Conservation (phyloP, 805 yeast species). For the Teunomyces gatunensis region DNA sequence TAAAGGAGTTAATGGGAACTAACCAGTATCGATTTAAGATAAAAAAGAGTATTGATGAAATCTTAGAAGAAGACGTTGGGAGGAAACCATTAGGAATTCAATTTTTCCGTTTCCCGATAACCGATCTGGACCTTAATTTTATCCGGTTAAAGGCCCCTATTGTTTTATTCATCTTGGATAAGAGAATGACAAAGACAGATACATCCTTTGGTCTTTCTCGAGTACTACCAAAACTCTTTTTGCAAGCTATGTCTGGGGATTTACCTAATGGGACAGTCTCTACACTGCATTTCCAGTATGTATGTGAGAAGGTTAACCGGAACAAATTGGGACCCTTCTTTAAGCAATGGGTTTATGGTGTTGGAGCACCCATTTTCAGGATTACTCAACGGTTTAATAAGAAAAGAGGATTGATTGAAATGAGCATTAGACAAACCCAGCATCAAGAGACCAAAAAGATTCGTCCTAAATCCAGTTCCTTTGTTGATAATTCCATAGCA, state of each 20-base stretch:
- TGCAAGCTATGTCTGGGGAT: constrained; percentile 96
- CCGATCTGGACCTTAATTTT: constrained; percentile 61
- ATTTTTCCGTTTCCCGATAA: constrained; percentile 60
- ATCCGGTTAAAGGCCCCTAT: constrained; percentile 80
- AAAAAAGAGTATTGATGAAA: constrained; percentile 58
- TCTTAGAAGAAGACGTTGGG: constrained; percentile 74
- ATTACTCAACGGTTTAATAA: constrained; percentile 91
- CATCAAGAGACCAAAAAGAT: constrained; percentile 49
- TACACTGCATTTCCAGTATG: constrained; percentile 81
- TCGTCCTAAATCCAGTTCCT: constrained; percentile 38
- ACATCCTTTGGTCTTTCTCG: constrained; percentile 89
- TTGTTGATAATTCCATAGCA: constrained; percentile 45
- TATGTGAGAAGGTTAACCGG: constrained; percentile 94
- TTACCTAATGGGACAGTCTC: constrained; percentile 72
- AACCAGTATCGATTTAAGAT: constrained; percentile 78
- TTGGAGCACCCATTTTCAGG: constrained; percentile 85
- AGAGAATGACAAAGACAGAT: constrained; percentile 94
- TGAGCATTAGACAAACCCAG: constrained; percentile 91
- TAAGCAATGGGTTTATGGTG: constrained; percentile 88
- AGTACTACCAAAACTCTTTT: constrained; percentile 83
- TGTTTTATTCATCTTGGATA: constrained; percentile 78
- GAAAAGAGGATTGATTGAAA: constrained; percentile 89
- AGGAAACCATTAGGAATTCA: constrained; percentile 81
- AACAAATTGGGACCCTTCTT: constrained; percentile 79
- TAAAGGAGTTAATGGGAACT: constrained; percentile 70